Conservation (phyloP, 805 yeast genomes). For the Sugiyamaella mastotermitis region DNA sequence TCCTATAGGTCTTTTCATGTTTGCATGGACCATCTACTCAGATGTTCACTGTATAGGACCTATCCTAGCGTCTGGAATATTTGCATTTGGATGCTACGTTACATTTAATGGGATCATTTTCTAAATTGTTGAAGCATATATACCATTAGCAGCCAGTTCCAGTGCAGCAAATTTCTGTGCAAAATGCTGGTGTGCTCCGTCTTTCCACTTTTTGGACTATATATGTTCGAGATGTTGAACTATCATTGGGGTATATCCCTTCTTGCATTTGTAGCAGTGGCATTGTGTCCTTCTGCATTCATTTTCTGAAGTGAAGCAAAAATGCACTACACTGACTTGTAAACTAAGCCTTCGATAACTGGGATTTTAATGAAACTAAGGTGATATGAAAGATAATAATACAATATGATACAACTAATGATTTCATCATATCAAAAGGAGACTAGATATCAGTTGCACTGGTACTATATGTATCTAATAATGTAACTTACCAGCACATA, state of each 20-base stretch:
- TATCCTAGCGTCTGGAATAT: constrained; percentile 53
- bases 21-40: constrained; percentile 45
- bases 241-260: constrained; percentile 71
- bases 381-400: too few species aligned
- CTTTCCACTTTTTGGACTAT: constrained; percentile 79
- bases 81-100: constrained; percentile 33
- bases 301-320: constrained; percentile 32
- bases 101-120: constrained; percentile 31
- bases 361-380: too few species aligned
- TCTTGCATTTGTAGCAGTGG: constrained; percentile 43
- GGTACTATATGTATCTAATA: too few species aligned
- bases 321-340: too few species aligned
- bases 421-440: too few species aligned
- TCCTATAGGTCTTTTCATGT: constrained; percentile 43
- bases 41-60: constrained; percentile 47
- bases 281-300: constrained; percentile 46
- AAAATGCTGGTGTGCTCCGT: constrained; percentile 68
- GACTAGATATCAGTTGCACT: too few species aligned
- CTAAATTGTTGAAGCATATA: constrained; percentile 25
- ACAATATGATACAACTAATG: too few species aligned
- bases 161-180: constrained; percentile 80
- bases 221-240: constrained; percentile 68
- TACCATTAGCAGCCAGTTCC: constrained; percentile 67
- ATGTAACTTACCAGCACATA: too few species aligned
- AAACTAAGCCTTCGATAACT: too few species aligned